Conservation (phyloP, 371 early-diverging fungal species). For the Rhizomucor pusillus region DNA sequence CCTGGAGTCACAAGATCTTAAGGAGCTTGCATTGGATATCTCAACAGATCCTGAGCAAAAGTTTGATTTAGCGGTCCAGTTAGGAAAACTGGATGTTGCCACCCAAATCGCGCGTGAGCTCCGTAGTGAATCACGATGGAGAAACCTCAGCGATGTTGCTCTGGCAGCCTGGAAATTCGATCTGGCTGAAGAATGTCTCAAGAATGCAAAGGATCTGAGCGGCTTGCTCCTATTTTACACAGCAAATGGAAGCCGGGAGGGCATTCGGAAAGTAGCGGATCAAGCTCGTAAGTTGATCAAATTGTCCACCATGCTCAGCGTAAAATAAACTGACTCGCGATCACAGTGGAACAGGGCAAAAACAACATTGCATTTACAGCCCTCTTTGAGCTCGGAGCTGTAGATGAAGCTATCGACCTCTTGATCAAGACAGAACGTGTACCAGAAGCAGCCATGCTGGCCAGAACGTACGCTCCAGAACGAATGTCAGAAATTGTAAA, state of each 20-base stretch:
- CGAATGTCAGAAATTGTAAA: constrained; percentile 70
- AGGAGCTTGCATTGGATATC: constrained; percentile 89
- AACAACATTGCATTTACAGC: constrained; percentile 91
- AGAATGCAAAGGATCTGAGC: constrained; percentile 84
- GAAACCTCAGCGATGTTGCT: constrained; percentile 88
- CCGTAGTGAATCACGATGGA: constrained; percentile 88
- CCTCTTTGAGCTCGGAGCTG: constrained; percentile 68
- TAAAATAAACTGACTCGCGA: not conserved
- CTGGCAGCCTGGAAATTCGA: constrained; percentile 83
- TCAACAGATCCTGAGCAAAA: constrained; percentile 92
- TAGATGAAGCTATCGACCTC: constrained; percentile 79
- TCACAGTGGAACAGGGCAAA: constrained; percentile 66
- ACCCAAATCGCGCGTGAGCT: constrained; percentile 80
- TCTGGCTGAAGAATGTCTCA: constrained; percentile 88
- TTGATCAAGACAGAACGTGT: constrained; percentile 83
- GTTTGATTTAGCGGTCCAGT: constrained; percentile 91
- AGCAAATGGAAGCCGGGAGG: constrained; percentile 78
- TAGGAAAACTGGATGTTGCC: constrained; percentile 83
- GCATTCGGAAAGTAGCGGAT: constrained; percentile 72
- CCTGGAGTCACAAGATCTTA: constrained; percentile 88
- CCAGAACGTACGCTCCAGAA: constrained; percentile 85
- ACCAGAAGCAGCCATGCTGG: constrained; percentile 96
- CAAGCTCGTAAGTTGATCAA: constrained; percentile 56
- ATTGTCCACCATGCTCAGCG: not conserved
- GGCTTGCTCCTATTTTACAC: constrained; percentile 89